phyloP scores from a whole-genome alignment of 2,329 filamentous ascomycete species.

The Pestalotiopsis sp. region DNA sequence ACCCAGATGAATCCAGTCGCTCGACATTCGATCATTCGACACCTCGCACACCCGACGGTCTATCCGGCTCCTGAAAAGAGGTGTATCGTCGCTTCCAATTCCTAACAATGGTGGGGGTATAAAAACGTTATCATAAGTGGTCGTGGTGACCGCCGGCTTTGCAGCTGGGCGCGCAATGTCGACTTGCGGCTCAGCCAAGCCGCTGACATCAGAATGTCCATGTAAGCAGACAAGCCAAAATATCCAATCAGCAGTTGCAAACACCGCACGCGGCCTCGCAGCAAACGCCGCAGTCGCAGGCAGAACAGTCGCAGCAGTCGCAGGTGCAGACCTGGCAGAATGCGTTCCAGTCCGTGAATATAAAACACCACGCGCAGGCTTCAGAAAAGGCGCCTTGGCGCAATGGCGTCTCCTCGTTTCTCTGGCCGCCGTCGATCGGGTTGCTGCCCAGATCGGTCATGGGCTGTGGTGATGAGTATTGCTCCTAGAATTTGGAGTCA shows the following conservation, averaged over 20 bases:
- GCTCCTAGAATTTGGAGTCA: background rate
- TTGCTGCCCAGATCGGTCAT: background rate
- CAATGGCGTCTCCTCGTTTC: background rate
- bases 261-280: background rate
- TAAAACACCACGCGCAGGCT: slow-evolving; percentile 1
- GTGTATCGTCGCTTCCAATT: background rate
- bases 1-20: background rate
- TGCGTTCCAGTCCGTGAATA: slow-evolving; percentile 3
- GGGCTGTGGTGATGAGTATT: background rate
- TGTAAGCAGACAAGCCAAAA: background rate
- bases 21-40: background rate
- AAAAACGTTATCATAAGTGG: background rate
- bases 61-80: background rate
- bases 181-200: background rate
- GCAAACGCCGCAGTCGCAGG: background rate
- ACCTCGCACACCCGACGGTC: background rate
- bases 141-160: background rate
- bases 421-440: background rate
- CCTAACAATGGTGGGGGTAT: background rate
- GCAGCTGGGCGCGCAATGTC: background rate
- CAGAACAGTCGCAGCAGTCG: background rate
- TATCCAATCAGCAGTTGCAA: background rate
- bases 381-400: background rate
- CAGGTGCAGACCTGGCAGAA: background rate
- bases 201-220: background rate